Conservation (phyloP, 192 early-diverging fungal genomes). For the Linderina pennispora region DNA sequence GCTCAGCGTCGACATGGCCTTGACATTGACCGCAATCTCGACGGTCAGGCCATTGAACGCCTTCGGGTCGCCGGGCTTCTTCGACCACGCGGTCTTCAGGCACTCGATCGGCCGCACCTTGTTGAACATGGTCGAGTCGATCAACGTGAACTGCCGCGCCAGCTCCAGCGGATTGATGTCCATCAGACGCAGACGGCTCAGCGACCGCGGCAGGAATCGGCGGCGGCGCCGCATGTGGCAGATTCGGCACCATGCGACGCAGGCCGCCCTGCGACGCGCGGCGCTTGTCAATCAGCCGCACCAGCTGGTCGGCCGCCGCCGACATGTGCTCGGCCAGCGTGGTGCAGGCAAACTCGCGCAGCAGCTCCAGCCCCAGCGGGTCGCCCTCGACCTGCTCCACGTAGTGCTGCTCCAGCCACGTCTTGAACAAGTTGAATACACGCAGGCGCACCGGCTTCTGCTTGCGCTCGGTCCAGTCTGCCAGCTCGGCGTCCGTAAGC, state of each 20-base stretch:
- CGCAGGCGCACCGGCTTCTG: conserved; percentile 86
- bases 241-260: conserved; percentile 57
- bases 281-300: conserved; percentile 74
- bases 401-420: conserved; percentile 93
- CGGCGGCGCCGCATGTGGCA: conserved; percentile 56
- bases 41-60: conserved; percentile 46
- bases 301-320: conserved; percentile 63
- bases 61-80: conserved; percentile 55
- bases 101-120: conserved; percentile 85
- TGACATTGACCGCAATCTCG: conserved; percentile 74
- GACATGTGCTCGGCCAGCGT: conserved; percentile 67
- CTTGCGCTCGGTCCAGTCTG: conserved; percentile 82
- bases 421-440: conserved; percentile 91
- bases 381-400: conserved; percentile 73
- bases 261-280: conserved; percentile 54
- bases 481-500: conserved; percentile 57
- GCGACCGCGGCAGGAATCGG: conserved; percentile 79
- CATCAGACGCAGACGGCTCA: conserved; percentile 71
- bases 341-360: conserved; percentile 69
- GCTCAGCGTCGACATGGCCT: conserved; percentile 78
- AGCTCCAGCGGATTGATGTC: conserved; percentile 91
- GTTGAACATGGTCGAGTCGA: conserved; percentile 79
- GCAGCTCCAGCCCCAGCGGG: conserved; percentile 55
- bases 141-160: conserved; percentile 91
- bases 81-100: conserved; percentile 84